Base-by-base conservation (phyloP, 202 grass and related monocot species). In the Setaria italica region DNA sequence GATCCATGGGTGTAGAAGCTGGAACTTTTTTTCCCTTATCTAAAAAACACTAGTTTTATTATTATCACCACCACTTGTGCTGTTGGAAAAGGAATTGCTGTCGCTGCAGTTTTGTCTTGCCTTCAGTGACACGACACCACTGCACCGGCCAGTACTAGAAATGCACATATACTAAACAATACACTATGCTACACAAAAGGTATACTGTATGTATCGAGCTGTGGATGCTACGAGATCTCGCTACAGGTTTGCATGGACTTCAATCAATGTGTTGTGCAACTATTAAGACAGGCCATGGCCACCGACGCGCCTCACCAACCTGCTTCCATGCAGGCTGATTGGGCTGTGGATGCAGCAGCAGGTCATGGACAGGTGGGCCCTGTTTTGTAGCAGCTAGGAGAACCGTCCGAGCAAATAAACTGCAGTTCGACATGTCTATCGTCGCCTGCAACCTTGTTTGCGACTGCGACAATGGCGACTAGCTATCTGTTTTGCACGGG, bases 41-140 rank as follows among this genome's bases (percentile, higher is more conserved):
- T 25, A 25, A 0, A 25, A 25, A 25, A 41, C 35, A 6, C 53
- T 56, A 7, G 53, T 56, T 56, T 37, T 54, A 76, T 56, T 45
- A 59, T 12, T 29, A 11, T 54, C 9, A 39, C 19, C 71, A 51
- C 19, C 74, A 73, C 59, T 67, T 60, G 84, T 45, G 59, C 58
- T 45, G 49, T 48, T 34, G 57, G 20, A 46, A 72, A 80, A 80
- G 69, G 86, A 33, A 80, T 71, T 59, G 67, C 42, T 80, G 69
- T 74, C 65, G 32, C 85, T 72, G 59, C 69, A 34, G 87, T 62
- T 87, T 83, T 90, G 88, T 83, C 84, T 90, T 87, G 84, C 88
- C 37, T 86, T 79, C 84, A 60, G 79, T 49, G 67, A 78, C 50
- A 56, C 50, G 74, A 71, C 16, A 62, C 51, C 70, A 30, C 9